These are phyloP conservation scores for Rhizopogon roseolus DNA, from an alignment of 768 basidiomycete genomes.

Conservation along the genomic window DNA sequence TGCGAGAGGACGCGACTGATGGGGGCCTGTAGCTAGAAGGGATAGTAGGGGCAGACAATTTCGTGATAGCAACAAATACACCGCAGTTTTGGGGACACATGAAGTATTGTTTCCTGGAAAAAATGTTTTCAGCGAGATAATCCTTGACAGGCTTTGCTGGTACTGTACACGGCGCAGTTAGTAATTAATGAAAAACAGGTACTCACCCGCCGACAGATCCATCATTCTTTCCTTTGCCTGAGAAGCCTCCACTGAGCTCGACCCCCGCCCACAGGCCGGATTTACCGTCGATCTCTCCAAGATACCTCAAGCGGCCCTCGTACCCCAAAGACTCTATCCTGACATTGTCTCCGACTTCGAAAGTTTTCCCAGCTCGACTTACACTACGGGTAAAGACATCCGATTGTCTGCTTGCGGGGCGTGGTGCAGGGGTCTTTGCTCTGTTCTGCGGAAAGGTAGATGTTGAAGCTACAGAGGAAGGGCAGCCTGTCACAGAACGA, in stretches of 20 bases:
- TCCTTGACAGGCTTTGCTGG: not conserved
- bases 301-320: conserved; percentile 76
- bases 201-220: conserved; percentile 85
- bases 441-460: conserved; percentile 36
- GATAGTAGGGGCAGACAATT: conserved; percentile 76
- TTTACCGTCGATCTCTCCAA: conserved; percentile 88
- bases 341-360: conserved; percentile 78
- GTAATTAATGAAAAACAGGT: no score
- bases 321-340: conserved; percentile 84
- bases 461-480: conserved; percentile 59
- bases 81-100: conserved; percentile 80
- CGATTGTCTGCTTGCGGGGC: conserved; percentile 65
- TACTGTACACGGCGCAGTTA: not conserved
- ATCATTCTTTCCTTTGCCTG: conserved; percentile 93
- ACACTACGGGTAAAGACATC: conserved; percentile 47
- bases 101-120: conserved; percentile 75
- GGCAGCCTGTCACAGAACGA: conserved; percentile 47
- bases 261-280: conserved; percentile 92
- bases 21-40: conserved; percentile 59
- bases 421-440: conserved; percentile 51
- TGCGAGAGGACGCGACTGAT: conserved; percentile 74
- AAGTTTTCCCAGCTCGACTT: conserved; percentile 41
- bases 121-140: conserved; percentile 6
- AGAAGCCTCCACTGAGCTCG: conserved; percentile 79
- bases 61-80: conserved; percentile 81